phyloP scores from a whole-genome alignment of 1,284 basidiomycete genomes.

The Ganoderma multipileum region DNA sequence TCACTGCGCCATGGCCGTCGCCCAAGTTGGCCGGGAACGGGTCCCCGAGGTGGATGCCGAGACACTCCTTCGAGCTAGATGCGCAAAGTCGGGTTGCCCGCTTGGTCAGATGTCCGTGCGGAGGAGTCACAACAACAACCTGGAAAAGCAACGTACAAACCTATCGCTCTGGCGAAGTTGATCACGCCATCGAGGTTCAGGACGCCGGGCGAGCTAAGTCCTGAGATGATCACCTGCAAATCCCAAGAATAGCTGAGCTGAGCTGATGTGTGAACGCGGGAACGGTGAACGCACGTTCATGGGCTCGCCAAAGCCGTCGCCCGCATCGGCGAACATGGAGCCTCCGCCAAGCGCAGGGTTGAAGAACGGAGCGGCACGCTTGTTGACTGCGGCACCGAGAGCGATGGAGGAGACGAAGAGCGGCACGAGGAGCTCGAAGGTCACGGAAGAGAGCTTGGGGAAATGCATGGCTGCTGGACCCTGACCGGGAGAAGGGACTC shows the following conservation, averaged over 20 bases:
- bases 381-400: background rate
- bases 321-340: constrained; percentile 57
- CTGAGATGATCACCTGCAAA: constrained; percentile 63
- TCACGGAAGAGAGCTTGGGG: background rate
- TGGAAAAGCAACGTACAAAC: constrained; percentile 50
- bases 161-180: constrained; percentile 65
- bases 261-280: constrained; percentile 32
- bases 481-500: background rate
- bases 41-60: constrained; percentile 69
- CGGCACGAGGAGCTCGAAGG: background rate
- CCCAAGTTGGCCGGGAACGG: constrained; percentile 75
- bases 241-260: constrained; percentile 23
- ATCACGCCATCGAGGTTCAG: constrained; percentile 69
- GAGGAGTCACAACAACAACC: too few relatives aligned
- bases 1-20: constrained; percentile 66
- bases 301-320: constrained; percentile 66
- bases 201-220: constrained; percentile 68
- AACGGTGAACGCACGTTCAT: constrained; percentile 60
- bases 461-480: background rate
- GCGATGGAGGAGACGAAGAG: background rate
- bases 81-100: too few relatives aligned
- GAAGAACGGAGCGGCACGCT: constrained; percentile 44
- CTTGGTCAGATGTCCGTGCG: background rate
- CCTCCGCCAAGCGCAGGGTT: constrained; percentile 55
- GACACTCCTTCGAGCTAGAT: constrained; percentile 71